Evolutionary conservation across 169 alveolate species (phyloP).

Genomic region (Plasmodium blacklocki): DNA sequence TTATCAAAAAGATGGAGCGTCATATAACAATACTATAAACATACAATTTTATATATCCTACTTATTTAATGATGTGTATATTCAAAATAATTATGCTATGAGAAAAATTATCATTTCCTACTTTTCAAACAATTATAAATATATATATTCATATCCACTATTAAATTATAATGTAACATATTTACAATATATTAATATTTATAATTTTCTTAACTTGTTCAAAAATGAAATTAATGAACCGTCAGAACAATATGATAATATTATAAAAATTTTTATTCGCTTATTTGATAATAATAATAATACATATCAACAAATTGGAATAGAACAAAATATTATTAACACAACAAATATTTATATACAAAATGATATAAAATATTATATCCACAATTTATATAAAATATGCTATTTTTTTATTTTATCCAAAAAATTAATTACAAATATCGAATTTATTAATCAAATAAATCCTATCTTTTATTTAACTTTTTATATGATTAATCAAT

Average conservation of each 20-base stretch:
- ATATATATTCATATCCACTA: constrained; percentile 4
- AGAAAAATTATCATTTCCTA: constrained; percentile 22
- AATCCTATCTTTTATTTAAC: constrained; percentile 57
- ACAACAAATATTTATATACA: neutral
- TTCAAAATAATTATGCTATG: constrained; percentile 47
- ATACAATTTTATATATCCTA: constrained; percentile 30
- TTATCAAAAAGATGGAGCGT: too few relatives aligned
- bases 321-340: neutral
- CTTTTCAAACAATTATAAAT: constrained; percentile 29
- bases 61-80: constrained; percentile 55
- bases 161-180: constrained; percentile 19
- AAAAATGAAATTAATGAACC: constrained; percentile 50
- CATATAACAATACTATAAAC: too few relatives aligned
- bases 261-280: constrained; percentile 22
- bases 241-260: constrained; percentile 2
- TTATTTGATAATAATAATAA: constrained; percentile 35
- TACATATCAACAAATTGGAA: neutral
- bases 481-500: constrained; percentile 28
- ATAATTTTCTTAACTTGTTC: constrained; percentile 63
- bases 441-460: constrained; percentile 37
- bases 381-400: constrained; percentile 48
- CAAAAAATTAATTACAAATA: constrained; percentile 57
- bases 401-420: constrained; percentile 47
- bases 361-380: constrained; percentile 3
- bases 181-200: constrained; percentile 56